Evolutionary conservation across 2,329 filamentous ascomycete genomes (phyloP), one percentile per base, ranked within the genome.

Genomic region (Cladosporium cucumerinum): DNA sequence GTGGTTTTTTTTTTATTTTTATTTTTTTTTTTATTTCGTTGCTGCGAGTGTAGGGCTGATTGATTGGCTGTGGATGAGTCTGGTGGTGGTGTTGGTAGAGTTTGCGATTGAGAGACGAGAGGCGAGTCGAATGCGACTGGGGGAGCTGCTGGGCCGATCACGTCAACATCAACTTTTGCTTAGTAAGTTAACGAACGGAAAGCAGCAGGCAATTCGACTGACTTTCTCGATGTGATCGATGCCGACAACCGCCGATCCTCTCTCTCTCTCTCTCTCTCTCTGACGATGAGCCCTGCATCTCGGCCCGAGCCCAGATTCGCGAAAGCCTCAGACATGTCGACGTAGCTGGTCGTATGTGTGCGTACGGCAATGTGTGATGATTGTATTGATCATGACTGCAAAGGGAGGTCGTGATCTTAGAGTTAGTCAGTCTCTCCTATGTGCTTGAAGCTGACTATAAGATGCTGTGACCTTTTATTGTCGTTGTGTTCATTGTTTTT

Each of bases 141-240:
- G 52, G 36, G 16, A 46, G 34, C 34, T 23, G 23, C 55, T 36
- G 34, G 34, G 23, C 39, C 46, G 60, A 51, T 62, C 60, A 62
- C 60, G 60, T 62, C 60, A 62, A 62, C 60, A 49, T 62, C 60
- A 62, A 62, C 48, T 43, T 55, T 62, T 34, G 32, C 51, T 54
- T 54, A 54, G 46, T 26, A n/a, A n/a, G n/a, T n/a, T n/a, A 46
- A 51, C 43, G 34, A 32, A 28, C n/a, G n/a, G n/a, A n/a, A n/a
- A n/a, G n/a, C n/a, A n/a, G n/a, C n/a, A n/a, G n/a, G n/a, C n/a
- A n/a, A n/a, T n/a, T n/a, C n/a, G 18, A 12, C 51, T 28, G 51
- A 30, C 51, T 54, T 54, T 54, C 51, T 30, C 26, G 26, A 30
- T 21, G 51, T 54, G 51, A 54, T n/a, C 51, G 48, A 61, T 52